A percentile compares a stretch with the other conserved stretches of the same genome.
These are phyloP conservation scores for Wickerhamiella azyma DNA, from an alignment of 805 yeast species.

Conservation along the genomic window DNA sequence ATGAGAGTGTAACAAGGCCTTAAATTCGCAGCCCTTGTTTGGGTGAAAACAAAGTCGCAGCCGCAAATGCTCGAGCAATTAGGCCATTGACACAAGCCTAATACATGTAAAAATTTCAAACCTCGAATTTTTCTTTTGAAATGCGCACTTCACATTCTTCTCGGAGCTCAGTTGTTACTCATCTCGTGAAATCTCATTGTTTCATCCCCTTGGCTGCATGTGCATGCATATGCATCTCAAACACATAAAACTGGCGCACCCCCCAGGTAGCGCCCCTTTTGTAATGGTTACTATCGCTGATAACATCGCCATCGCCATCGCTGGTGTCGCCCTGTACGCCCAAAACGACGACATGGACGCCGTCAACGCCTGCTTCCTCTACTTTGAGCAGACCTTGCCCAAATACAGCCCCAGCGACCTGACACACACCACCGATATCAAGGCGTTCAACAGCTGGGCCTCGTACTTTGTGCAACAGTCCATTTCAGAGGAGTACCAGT, in stretches of 20 bases:
- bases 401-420: neutral
- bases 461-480: neutral
- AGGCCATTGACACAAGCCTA: too few species aligned
- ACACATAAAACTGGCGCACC: neutral
- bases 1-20: neutral
- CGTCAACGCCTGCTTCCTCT: neutral
- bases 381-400: neutral
- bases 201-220: neutral
- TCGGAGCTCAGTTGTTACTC: neutral
- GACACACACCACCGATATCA: neutral
- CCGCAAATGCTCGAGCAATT: too few species aligned
- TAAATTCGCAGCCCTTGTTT: too few species aligned
- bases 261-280: too few species aligned
- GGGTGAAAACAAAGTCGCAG: neutral
- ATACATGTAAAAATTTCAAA: too few species aligned
- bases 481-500: neutral
- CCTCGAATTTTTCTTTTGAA: too few species aligned
- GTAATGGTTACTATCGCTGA: neutral
- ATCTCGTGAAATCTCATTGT: neutral
- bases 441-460: neutral
- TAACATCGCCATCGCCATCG: neutral
- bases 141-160: neutral
- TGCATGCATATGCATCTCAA: neutral
- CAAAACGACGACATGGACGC: neutral
- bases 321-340: neutral